Evolutionary conservation across 148 eudicot species (phyloP).

Genomic region (Silene conica): DNA sequence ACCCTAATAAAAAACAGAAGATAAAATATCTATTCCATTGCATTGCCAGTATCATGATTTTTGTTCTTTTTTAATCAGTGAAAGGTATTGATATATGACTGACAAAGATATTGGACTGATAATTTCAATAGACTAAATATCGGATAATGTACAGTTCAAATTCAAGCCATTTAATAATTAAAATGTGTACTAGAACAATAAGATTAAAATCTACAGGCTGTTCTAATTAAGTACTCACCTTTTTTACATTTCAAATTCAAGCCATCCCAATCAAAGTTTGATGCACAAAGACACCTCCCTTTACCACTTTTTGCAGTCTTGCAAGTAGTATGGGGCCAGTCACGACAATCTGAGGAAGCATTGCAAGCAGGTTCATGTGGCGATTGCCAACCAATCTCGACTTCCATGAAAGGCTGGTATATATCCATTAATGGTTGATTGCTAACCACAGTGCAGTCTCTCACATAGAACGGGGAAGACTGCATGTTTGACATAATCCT

Average conservation of each 20-base stretch:
- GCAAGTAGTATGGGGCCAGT: conserved; percentile 26
- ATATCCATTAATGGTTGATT: background rate
- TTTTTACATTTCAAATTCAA: background rate
- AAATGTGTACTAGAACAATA: background rate
- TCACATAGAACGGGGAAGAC: background rate
- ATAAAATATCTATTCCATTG: background rate
- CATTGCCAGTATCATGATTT: background rate
- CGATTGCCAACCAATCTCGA: conserved; percentile 20
- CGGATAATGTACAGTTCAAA: background rate
- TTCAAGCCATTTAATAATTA: background rate
- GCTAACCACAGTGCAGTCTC: conserved; percentile 7
- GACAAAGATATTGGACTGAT: background rate
- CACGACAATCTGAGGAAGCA: conserved; percentile 14
- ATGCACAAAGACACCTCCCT: conserved; percentile 22
- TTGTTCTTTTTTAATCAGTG: too few relatives aligned
- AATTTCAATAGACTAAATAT: too few relatives aligned
- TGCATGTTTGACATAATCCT: background rate
- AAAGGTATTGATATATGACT: background rate
- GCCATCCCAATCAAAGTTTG: conserved; percentile 14
- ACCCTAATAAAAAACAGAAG: background rate
- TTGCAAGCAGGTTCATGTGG: conserved; percentile 19
- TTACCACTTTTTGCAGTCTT: conserved; percentile 2
- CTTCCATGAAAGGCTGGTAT: conserved; percentile 9
- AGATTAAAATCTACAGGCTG: background rate
- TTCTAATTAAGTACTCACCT: conserved; percentile 7